Conservation (phyloP, 1,284 basidiomycete species). For the Leucocoprinus gongylophorus region DNA sequence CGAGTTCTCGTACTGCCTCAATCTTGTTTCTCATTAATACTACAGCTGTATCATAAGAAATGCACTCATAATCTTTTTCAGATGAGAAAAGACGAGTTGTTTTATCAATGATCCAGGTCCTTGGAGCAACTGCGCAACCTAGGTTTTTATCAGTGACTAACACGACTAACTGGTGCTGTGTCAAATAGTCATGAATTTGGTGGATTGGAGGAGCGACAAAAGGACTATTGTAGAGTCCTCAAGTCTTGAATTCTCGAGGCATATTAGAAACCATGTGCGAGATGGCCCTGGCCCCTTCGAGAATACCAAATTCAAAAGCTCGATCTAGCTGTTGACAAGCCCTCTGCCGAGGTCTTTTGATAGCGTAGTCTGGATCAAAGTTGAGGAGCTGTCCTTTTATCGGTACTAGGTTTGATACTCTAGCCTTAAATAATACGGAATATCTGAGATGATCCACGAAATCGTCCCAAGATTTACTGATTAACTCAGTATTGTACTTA, state of each 20-base stretch:
- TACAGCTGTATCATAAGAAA: no score
- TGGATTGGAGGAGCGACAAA: slow-evolving; percentile 9
- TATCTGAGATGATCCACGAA: slow-evolving; percentile 14
- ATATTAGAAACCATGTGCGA: slow-evolving; percentile 16
- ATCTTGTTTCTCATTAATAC: no score
- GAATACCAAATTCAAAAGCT: no score
- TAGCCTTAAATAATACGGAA: not conserved
- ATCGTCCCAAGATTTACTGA: slow-evolving; percentile 16
- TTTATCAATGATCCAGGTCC: no score
- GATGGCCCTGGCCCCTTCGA: no score
- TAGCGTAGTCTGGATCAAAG: slow-evolving; percentile 23
- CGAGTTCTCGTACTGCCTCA: no score
- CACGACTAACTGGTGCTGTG: slow-evolving; percentile 18
- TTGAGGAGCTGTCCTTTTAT: not conserved
- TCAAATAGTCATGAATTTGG: slow-evolving; percentile 17
- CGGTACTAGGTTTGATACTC: no score
- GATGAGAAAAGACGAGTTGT: no score
- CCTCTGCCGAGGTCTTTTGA: not conserved
- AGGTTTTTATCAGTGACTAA: slow-evolving; percentile 23
- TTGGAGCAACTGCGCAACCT: slow-evolving; percentile 20
- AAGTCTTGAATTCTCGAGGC: slow-evolving; percentile 12
- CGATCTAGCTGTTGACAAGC: no score
- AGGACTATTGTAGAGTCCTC: slow-evolving; percentile 3
- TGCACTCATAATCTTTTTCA: no score
- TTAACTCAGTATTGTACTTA: slow-evolving; percentile 10